A percentile compares a stretch with the other conserved stretches of the same genome.
Evolutionary conservation across 108 stramenopile species (phyloP).

Genomic region (Asterionellopsis glacialis): DNA sequence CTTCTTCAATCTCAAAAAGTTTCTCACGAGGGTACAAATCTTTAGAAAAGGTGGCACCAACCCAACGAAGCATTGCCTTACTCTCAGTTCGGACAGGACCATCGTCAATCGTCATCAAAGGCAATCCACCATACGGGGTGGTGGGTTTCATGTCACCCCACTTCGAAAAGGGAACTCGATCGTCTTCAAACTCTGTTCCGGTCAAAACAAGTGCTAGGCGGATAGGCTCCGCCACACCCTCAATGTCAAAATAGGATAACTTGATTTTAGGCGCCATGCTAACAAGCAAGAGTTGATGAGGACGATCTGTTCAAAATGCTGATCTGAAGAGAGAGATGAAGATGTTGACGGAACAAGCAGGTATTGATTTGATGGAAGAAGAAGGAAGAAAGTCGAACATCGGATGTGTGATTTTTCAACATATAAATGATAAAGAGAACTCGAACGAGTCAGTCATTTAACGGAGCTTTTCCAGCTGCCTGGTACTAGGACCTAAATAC

Average conservation of each 20-base stretch:
- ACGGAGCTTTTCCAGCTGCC: too few species aligned
- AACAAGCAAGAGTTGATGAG: too few species aligned
- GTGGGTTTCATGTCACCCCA: constrained; percentile 62
- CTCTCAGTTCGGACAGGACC: constrained; percentile 42
- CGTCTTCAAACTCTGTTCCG: constrained; percentile 32
- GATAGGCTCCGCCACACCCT: constrained; percentile 58
- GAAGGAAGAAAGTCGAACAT: too few species aligned
- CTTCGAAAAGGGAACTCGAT: constrained; percentile 36
- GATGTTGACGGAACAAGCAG: too few species aligned
- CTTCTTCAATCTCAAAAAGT: constrained; percentile 47
- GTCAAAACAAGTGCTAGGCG: constrained; percentile 14
- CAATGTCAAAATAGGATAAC: constrained; percentile 70
- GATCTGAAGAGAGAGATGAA: too few species aligned
- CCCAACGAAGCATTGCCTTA: constrained; percentile 55
- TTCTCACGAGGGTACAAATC: constrained; percentile 48
- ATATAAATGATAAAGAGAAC: too few species aligned
- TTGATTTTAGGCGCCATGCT: constrained; percentile 36
- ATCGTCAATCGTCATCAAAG: constrained; percentile 53
- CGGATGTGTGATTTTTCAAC: too few species aligned
- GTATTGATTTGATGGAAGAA: too few species aligned
- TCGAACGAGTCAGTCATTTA: too few species aligned
- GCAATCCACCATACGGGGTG: constrained; percentile 59
- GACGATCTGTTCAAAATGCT: too few species aligned
- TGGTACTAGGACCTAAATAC: too few species aligned
- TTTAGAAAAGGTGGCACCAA: constrained; percentile 27